Conservation (phyloP, 441 rosid species). For the Arabidopsis lyrata region DNA sequence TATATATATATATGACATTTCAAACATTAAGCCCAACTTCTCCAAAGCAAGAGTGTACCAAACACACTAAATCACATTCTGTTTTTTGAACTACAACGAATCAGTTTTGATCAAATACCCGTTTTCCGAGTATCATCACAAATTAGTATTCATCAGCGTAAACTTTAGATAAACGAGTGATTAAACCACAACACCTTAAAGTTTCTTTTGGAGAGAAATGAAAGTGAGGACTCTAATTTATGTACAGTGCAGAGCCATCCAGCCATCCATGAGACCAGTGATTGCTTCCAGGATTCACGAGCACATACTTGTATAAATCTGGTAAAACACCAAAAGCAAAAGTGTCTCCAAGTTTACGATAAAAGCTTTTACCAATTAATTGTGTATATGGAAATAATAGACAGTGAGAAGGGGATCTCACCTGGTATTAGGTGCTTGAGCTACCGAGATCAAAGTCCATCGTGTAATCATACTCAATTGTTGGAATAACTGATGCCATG, state of each 20-base stretch:
- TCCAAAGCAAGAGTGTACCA: constrained; percentile 26
- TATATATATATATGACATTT: background rate
- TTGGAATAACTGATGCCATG: constrained; percentile 92
- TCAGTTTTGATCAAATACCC: constrained; percentile 12
- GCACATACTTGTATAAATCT: constrained; percentile 21
- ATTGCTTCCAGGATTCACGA: constrained; percentile 32
- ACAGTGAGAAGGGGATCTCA: constrained; percentile 36
- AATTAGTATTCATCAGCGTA: constrained; percentile 7
- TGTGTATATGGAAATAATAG: background rate
- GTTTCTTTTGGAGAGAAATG: constrained; percentile 23
- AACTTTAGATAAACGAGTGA: constrained; percentile 21
- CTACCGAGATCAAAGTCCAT: constrained; percentile 97
- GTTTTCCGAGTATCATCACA: constrained; percentile 18
- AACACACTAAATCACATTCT: constrained; percentile 24
- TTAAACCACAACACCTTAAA: constrained; percentile 35
- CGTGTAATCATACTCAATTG: constrained; percentile 93
- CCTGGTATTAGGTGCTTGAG: constrained; percentile 70
- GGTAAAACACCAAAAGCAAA: background rate
- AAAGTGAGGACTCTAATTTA: constrained; percentile 37
- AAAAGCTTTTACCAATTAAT: constrained; percentile 17
- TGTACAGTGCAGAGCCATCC: constrained; percentile 45
- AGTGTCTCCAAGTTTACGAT: constrained; percentile 1
- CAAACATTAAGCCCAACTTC: constrained; percentile 7
- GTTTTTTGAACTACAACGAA: constrained; percentile 22
- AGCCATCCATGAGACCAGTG: constrained; percentile 33